phyloP scores from a whole-genome alignment of 805 yeast species.

The Wickerhamomyces queroliae region DNA sequence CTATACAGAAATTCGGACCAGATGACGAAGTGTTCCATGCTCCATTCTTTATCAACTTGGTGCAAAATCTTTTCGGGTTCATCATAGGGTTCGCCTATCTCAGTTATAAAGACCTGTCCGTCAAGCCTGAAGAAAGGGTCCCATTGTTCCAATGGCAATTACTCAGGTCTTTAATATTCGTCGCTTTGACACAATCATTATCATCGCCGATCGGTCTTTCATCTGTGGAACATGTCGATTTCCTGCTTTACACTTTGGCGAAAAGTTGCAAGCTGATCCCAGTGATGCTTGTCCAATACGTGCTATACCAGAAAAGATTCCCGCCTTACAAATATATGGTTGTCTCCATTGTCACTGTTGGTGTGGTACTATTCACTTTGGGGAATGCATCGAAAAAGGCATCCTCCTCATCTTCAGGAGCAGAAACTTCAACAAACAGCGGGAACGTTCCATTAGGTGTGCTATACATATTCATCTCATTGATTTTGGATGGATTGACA shows the following conservation, averaged over 20 bases:
- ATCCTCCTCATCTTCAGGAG: constrained; percentile 1
- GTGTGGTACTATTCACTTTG: constrained; percentile 76
- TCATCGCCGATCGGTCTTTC: constrained; percentile 81
- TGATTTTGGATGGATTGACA: constrained; percentile 85
- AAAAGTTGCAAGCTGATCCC: constrained; percentile 94
- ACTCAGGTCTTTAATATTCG: constrained; percentile 17
- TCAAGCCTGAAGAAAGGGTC: constrained; percentile 2
- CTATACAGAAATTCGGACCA: constrained; percentile 66
- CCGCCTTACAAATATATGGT: constrained; percentile 74
- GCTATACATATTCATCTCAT: constrained; percentile 47
- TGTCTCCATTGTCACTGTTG: constrained; percentile 72
- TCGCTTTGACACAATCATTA: constrained; percentile 55
- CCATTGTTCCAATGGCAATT: constrained; percentile 12
- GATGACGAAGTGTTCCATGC: constrained; percentile 55
- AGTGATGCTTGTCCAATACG: constrained; percentile 78
- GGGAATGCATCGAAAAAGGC: constrained; percentile 31
- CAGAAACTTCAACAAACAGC: constrained; percentile 24
- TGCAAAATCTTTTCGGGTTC: constrained; percentile 72
- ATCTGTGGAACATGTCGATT: constrained; percentile 78
- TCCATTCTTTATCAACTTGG: constrained; percentile 70
- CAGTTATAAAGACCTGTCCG: constrained; percentile 21
- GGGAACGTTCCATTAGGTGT: constrained; percentile 52
- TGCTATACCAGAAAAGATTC: constrained; percentile 63
- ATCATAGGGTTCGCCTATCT: constrained; percentile 62
- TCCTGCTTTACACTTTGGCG: constrained; percentile 76